A percentile compares a stretch with the other conserved stretches of the same genome.
These are phyloP conservation scores for Sarocladium oryzae DNA, from an alignment of 2,329 filamentous ascomycete genomes.

Conservation along the genomic window DNA sequence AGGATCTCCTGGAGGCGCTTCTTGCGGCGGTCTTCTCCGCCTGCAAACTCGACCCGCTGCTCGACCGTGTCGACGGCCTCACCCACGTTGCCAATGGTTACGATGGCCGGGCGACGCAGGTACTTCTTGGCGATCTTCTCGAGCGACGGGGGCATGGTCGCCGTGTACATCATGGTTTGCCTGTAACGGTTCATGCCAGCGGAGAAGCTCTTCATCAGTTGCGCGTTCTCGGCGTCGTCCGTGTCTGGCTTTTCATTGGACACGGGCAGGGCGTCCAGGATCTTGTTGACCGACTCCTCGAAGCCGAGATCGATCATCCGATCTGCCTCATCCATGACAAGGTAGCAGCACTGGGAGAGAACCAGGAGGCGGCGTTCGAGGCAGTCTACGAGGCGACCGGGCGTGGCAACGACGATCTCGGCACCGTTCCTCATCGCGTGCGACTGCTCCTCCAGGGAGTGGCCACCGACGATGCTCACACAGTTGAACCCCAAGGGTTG, in stretches of 20 bases:
- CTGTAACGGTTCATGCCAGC: slow-evolving; percentile 74
- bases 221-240: slow-evolving; percentile 80
- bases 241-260: slow-evolving; percentile 92
- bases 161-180: slow-evolving; percentile 99
- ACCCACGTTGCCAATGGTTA: slow-evolving; percentile 88
- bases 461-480: slow-evolving; percentile 96
- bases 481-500: slow-evolving; percentile 85
- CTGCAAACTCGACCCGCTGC: slow-evolving; percentile 87
- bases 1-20: slow-evolving; percentile 92
- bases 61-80: slow-evolving; percentile 98
- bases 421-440: slow-evolving; percentile 86
- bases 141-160: slow-evolving; percentile 89
- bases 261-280: slow-evolving; percentile 87
- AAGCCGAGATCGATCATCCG: slow-evolving; percentile 99
- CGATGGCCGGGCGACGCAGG: slow-evolving; percentile 82
- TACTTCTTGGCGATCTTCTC: slow-evolving; percentile 98
- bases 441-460: slow-evolving; percentile 88
- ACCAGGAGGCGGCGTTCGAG: slow-evolving; percentile 90
- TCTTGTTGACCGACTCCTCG: slow-evolving; percentile 95
- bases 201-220: slow-evolving; percentile 76
- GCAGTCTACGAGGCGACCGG: slow-evolving; percentile 92
- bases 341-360: slow-evolving; percentile 91
- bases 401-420: slow-evolving; percentile 97
- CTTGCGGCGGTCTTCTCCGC: slow-evolving; percentile 92
- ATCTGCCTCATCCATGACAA: slow-evolving; percentile 99